Evolutionary conservation across 345 rosid species (phyloP).

Genomic region (Eucalyptus curtisii): DNA sequence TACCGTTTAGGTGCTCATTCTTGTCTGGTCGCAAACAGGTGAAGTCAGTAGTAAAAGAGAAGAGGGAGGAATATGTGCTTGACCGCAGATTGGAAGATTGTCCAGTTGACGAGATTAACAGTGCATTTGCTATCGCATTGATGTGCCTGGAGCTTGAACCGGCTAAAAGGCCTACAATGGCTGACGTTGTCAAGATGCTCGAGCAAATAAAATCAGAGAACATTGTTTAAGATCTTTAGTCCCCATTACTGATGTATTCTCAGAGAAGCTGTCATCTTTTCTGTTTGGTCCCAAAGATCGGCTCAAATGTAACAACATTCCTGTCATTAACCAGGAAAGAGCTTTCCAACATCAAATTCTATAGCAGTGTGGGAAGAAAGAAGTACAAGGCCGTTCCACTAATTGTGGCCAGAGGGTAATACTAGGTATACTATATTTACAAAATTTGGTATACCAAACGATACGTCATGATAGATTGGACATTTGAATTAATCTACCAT

Average conservation of each 20-base stretch:
- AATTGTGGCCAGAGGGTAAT: not conserved
- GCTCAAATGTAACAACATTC: not conserved
- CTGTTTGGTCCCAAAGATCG: not conserved
- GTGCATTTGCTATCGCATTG: slow-evolving; percentile 43
- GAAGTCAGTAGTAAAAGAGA: slow-evolving; percentile 53
- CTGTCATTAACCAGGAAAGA: not conserved
- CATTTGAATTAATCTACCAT: not conserved
- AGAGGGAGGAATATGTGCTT: slow-evolving; percentile 48
- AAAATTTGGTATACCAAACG: not conserved
- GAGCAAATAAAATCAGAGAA: slow-evolving; percentile 31
- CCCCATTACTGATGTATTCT: not conserved
- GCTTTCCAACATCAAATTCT: not conserved
- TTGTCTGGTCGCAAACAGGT: slow-evolving; percentile 27
- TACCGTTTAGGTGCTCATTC: not conserved
- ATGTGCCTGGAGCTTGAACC: slow-evolving; percentile 84
- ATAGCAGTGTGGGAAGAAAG: not conserved
- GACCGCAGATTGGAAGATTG: slow-evolving; percentile 42
- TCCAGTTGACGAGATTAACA: slow-evolving; percentile 44
- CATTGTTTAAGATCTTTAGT: not conserved
- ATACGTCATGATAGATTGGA: not conserved
- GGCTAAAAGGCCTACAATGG: slow-evolving; percentile 67
- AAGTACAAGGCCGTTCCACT: not conserved
- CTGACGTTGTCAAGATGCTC: slow-evolving; percentile 78
- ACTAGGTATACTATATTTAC: not conserved
- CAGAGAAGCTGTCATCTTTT: not conserved